Evolutionary conservation across 2,329 filamentous ascomycete species (phyloP), one percentile per base, ranked within the genome.

Genomic region (Pseudocercospora fuligena): DNA sequence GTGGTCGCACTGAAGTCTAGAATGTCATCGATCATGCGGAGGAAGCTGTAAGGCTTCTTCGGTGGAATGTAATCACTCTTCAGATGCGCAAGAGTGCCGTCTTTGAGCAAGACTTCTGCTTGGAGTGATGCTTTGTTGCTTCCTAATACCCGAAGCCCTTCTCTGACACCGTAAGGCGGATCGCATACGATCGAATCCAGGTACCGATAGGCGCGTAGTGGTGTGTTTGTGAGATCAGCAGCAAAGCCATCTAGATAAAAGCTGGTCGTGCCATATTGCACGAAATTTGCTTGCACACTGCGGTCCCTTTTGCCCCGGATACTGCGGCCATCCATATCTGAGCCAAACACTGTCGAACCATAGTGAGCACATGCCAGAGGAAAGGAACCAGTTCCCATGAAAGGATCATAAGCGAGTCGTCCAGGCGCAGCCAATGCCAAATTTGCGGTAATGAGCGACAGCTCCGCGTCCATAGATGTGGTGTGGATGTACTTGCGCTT

Each of bases 381-480:
- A 75, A 99, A 98, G 62, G 93, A 94, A 5, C 94, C 95, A 0
- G 95, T 98, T 4, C 95, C 95, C 66, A 95, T 93, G 76, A 99
- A 99, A 0, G 95, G 95, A 73, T 99, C 95, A 75, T 94, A 97
- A 74, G 97, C 92, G 1, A 98, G 77, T 76, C 92, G 96, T 0
- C 93, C 94, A 0, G 93, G 91, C 0, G 83, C 89, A 0, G 93
- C 93, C 14, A 92, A 87, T 0, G 92, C 92, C 72, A 99, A 89
- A 75, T 98, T 99, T 1, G 94, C 95, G 0, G 94, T 97, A 23
- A 99, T 83, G 0, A 99, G 85, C 12, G 93, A 92, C 51, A 99
- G 85, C 78, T 98, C 95, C 0, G 94, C 92, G 77, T 99, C 95
- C 95, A 99, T 98, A 54, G 92, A 95, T 0, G 95, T 99, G 0